Conservation (phyloP, 805 yeast species). For the Osmozyma mogii region DNA sequence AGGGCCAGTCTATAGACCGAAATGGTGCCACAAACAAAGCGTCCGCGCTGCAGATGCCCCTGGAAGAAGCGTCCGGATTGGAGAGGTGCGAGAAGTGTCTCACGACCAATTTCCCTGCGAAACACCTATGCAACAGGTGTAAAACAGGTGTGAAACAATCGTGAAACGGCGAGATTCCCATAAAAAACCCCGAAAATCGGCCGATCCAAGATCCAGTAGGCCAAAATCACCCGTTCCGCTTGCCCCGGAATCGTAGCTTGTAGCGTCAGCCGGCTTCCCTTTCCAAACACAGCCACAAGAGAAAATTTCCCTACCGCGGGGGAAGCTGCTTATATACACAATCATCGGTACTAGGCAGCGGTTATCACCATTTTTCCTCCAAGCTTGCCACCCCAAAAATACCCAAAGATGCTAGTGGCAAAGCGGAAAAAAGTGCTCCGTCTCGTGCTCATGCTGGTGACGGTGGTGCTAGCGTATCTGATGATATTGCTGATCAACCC, state of each 20-base stretch:
- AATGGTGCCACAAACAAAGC: too few relatives aligned
- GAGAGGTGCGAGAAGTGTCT: too few relatives aligned
- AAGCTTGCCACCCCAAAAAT: conserved; percentile 1
- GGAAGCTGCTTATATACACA: not conserved
- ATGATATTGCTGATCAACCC: not conserved
- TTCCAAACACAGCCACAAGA: not conserved
- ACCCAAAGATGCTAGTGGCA: not conserved
- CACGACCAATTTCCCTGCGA: too few relatives aligned
- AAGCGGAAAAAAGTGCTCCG: not conserved
- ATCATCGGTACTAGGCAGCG: not conserved
- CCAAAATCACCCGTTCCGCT: not conserved
- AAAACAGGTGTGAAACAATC: too few relatives aligned
- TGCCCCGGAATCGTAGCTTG: not conserved
- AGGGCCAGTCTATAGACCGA: too few relatives aligned
- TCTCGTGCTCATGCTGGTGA: conserved; percentile 1
- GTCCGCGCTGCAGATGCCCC: too few relatives aligned
- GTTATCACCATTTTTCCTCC: not conserved
- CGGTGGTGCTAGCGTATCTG: not conserved
- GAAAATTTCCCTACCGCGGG: not conserved
- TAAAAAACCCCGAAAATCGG: too few relatives aligned
- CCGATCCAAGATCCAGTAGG: not conserved
- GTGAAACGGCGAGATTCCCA: too few relatives aligned
- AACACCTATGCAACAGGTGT: too few relatives aligned
- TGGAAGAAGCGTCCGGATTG: too few relatives aligned
- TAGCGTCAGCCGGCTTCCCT: not conserved